Evolutionary conservation across 345 rosid genomes (phyloP), one percentile per base, ranked within the genome.

Genomic region (Schrenkiella parvula): DNA sequence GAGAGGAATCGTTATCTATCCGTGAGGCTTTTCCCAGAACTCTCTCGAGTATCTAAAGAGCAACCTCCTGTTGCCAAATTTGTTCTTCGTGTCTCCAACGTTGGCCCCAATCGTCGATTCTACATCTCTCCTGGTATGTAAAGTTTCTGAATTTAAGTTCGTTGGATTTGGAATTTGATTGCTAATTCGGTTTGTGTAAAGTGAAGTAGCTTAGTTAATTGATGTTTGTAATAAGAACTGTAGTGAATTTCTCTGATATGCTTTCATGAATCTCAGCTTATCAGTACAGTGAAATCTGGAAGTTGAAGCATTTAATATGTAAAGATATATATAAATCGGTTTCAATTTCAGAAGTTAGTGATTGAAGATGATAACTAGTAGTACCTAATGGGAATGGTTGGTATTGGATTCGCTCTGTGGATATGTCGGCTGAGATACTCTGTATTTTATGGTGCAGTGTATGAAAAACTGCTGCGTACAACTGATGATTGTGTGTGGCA

Each of bases 401-500:
- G 14, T 43, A 22, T 17, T 32, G 34, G 21, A 13, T 19, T 55
- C 19, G 42, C 55, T 31, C n/a, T 60, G 60, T 60, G 31, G 17
- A 13, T 8, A 14, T 26, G 11, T 4, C 2, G 5, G 39, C 51
- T 53, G 3, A 61, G 71, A 61, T 48, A 38, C 21, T 46, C 32
- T 59, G 17, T 32, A 8, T 25, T 17, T 2, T 12, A 25, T 76
- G 54, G 34, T 82, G 82, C 84, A 89, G 98, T 89, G 64, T 73
- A 76, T n/a, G 97, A 91, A 67, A 88, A 82, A 71, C 70, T 80
- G 64, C 83, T 93, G 32, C 90, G 96, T 69, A 84, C 83, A 10
- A 31, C 83, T 32, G 98, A 89, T 8, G 97, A 93, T 78, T 91
- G 89, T 76, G 80, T 76, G 43, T 93, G 98, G 95, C 87, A 84